These are phyloP conservation scores for Lactuca sativa DNA, from an alignment of 129 eudicot genomes.

Conservation along the genomic window DNA sequence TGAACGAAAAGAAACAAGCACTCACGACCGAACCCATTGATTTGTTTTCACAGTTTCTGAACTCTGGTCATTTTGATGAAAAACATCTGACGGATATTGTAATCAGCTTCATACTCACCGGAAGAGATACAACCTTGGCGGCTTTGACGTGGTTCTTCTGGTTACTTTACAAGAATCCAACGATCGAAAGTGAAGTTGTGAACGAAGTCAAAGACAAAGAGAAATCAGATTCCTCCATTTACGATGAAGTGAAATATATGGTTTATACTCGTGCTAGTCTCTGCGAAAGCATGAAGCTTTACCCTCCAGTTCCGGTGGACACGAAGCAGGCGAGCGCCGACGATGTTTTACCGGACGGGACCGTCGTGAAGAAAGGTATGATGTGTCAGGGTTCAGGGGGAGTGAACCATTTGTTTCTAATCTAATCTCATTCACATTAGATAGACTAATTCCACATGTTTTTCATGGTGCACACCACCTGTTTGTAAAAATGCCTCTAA, in stretches of 20 bases:
- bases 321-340: background rate
- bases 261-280: constrained; percentile 5
- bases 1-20: too few relatives aligned
- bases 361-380: constrained; percentile 35
- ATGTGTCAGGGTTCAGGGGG: background rate
- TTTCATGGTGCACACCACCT: too few relatives aligned
- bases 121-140: constrained; percentile 14
- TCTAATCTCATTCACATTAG: too few relatives aligned
- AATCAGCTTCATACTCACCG: constrained; percentile 36
- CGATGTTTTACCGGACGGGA: constrained; percentile 49
- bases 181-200: background rate
- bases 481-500: too few relatives aligned
- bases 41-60: too few relatives aligned
- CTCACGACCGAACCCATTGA: too few relatives aligned
- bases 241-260: constrained; percentile 16
- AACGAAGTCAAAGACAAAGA: background rate
- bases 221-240: background rate
- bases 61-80: too few relatives aligned
- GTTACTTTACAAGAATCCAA: background rate
- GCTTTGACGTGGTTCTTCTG: background rate
- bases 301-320: background rate
- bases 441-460: too few relatives aligned
- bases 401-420: too few relatives aligned
- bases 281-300: constrained; percentile 2
- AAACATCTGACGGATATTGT: too few relatives aligned